Conservation (phyloP, 352 stramenopile species). For the Blastocystis sp. region DNA sequence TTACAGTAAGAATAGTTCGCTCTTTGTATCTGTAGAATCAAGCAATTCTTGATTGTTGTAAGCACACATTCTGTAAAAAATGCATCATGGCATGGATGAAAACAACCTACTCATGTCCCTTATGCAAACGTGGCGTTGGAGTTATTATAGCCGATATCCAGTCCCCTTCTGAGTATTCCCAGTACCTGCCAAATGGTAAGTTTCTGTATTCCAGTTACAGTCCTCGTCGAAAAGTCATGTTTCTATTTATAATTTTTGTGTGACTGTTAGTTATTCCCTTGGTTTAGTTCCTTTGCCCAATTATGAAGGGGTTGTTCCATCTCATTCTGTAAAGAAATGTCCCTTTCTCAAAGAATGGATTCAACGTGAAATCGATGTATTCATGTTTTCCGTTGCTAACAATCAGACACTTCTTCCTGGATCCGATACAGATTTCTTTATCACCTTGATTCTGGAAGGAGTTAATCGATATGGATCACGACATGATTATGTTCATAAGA, state of each 20-base stretch:
- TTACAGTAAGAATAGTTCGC: background rate
- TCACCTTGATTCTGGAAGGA: background rate
- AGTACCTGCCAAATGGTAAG: constrained; percentile 28
- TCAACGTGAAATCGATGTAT: constrained; percentile 18
- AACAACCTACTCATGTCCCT: constrained; percentile 7
- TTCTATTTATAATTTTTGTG: background rate
- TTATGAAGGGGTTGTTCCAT: constrained; percentile 1
- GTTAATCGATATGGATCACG: constrained; percentile 3
- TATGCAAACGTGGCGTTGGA: constrained; percentile 27
- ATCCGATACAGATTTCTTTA: constrained; percentile 7
- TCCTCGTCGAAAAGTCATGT: constrained; percentile 27
- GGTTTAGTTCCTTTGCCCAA: background rate
- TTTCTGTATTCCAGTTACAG: constrained; percentile 24
- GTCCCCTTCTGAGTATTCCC: constrained; percentile 35
- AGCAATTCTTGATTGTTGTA: constrained; percentile 57
- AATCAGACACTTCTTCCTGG: constrained; percentile 43
- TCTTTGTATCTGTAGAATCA: constrained; percentile 17
- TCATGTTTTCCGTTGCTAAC: background rate
- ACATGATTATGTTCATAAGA: background rate
- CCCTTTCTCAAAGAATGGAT: constrained; percentile 31
- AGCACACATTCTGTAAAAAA: constrained; percentile 55
- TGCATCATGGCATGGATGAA: constrained; percentile 57
- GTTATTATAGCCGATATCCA: constrained; percentile 41
- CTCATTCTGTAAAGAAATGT: background rate
- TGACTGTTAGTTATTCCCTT: constrained; percentile 26